phyloP scores from a whole-genome alignment of 306 rosid species.

The Casuarina glauca region DNA sequence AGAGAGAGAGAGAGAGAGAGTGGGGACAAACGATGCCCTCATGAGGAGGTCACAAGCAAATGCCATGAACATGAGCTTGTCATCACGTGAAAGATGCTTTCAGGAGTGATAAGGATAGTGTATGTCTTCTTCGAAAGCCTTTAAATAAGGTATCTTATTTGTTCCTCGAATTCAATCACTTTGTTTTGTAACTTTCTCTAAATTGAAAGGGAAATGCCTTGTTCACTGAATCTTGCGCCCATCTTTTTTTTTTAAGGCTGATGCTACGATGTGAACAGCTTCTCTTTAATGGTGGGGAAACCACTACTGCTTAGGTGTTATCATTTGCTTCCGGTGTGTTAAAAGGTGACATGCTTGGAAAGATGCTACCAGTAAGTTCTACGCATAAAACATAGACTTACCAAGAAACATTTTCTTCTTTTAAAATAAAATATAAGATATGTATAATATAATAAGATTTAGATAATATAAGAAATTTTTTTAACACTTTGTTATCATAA shows the following conservation, averaged over 20 bases:
- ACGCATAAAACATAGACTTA: too few species aligned
- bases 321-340: too few species aligned
- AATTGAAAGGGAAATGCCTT: constrained; percentile 27
- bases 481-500: too few species aligned
- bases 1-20: constrained; percentile 24
- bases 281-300: not conserved
- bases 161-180: constrained; percentile 39
- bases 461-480: too few species aligned
- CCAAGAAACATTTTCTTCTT: too few species aligned
- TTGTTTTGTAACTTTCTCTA: constrained; percentile 25
- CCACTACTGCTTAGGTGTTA: too few species aligned
- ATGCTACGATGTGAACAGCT: not conserved
- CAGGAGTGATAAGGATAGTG: constrained; percentile 34
- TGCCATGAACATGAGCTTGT: constrained; percentile 57
- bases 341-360: too few species aligned
- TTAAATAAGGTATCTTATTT: constrained; percentile 41
- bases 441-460: too few species aligned
- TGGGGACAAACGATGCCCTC: constrained; percentile 56
- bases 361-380: too few species aligned
- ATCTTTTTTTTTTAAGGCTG: not conserved
- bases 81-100: constrained; percentile 81
- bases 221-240: constrained; percentile 33
- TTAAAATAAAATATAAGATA: too few species aligned
- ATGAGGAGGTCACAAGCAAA: constrained; percentile 41
- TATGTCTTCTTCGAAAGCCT: constrained; percentile 40